Evolutionary conservation across 306 rosid species (phyloP), one percentile per base, ranked within the genome.

Genomic region (Sesbania bispinosa): DNA sequence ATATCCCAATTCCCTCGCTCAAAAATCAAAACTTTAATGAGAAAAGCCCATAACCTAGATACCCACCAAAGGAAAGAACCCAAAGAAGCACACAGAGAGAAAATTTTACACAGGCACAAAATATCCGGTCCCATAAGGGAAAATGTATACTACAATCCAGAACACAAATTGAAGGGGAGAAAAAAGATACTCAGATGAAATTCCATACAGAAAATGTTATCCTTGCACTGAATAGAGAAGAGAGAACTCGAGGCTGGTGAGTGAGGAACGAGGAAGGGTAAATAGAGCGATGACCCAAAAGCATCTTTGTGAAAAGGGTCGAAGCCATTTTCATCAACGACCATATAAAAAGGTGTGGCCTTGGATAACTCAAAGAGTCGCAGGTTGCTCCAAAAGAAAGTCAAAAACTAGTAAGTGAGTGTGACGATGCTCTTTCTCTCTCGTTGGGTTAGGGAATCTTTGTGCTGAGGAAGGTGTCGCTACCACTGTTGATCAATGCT

Each of bases 161-260:
- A 39, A 36, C 36, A 62, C 6, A 13, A 63, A 70, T 70, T 14
- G 51, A 58, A 74, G 4, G 13, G 20, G 5, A 0, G 3, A 76
- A 21, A 47, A 24, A 6, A 19, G 27, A 26, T 62, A 71, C 63
- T 77, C 52, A 63, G 55, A 69, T 55, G 58, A 69, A 69, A 61
- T 48, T 48, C 39, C 19, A 13, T 23, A 16, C 3, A n/a, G 57
- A 52, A 26, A 45, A 33, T 10, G 26, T 11, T 78, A 39, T 47
- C 73, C 89, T 86, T 85, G 85, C 98, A 61, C 5, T 65, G 83
- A 87, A 59, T 18, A 83, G 27, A 5, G 96, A 81, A 67, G 93
- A 54, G 58, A 82, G 66, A 80, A 77, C 19, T 74, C 65, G 89
- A 47, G 92, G 79, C 39, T 78, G 79, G n/a, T 52, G 83, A 47